A percentile compares a stretch with the other conserved stretches of the same genome.
Conservation (phyloP, 352 stramenopile genomes). For the Saprolegnia parasitica region DNA sequence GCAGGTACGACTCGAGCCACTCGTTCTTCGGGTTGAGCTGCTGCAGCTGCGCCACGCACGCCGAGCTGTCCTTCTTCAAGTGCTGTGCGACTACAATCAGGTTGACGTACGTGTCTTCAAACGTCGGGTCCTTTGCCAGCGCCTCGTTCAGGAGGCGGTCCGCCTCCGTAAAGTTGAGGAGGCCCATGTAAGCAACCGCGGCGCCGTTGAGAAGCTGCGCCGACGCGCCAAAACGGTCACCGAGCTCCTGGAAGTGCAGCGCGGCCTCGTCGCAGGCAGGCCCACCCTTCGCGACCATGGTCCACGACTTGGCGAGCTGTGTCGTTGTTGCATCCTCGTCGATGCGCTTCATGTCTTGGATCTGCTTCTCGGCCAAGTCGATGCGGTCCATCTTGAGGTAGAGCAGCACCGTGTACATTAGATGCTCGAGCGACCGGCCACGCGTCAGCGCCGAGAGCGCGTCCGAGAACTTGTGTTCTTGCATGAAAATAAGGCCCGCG, state of each 20-base stretch:
- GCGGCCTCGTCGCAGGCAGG: constrained; percentile 86
- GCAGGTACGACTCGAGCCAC: constrained; percentile 66
- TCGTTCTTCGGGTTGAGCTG: constrained; percentile 63
- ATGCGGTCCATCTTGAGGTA: constrained; percentile 93
- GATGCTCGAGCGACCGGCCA: constrained; percentile 91
- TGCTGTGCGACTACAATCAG: constrained; percentile 88
- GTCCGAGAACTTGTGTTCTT: constrained; percentile 90
- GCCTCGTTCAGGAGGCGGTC: constrained; percentile 87
- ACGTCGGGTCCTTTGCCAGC: constrained; percentile 70
- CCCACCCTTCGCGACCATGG: constrained; percentile 74
- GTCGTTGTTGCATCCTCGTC: constrained; percentile 97
- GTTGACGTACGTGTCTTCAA: constrained; percentile 94
- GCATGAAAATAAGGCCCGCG: constrained; percentile 91
- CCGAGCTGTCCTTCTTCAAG: constrained; percentile 70
- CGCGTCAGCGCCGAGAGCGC: constrained; percentile 89
- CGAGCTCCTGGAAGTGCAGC: constrained; percentile 90
- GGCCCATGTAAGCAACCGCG: constrained; percentile 88
- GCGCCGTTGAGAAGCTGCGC: constrained; percentile 89
- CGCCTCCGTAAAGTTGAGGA: constrained; percentile 87
- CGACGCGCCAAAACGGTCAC: constrained; percentile 92
- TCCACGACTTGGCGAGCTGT: constrained; percentile 89
- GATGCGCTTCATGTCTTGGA: constrained; percentile 85
- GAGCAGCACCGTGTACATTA: constrained; percentile 76
- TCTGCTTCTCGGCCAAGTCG: constrained; percentile 87
- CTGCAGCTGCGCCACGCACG: constrained; percentile 73